These are phyloP conservation scores for Lasiosphaeria hispida DNA, from an alignment of 495 filamentous ascomycete species.

Conservation along the genomic window DNA sequence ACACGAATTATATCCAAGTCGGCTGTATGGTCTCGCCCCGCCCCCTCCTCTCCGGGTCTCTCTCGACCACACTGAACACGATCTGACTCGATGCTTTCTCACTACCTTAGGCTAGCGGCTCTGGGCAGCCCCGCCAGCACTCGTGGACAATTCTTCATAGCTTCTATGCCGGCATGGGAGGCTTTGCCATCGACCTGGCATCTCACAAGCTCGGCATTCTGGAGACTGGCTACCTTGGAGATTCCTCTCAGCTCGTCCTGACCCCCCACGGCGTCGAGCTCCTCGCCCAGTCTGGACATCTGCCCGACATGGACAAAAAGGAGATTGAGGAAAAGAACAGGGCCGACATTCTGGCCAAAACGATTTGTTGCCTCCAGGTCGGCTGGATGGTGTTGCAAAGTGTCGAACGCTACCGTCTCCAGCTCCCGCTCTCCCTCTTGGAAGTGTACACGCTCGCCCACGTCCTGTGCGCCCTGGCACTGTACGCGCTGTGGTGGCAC, in stretches of 20 bases:
- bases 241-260: background rate
- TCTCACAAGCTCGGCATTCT: background rate
- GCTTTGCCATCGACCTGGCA: background rate
- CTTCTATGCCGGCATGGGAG: constrained; percentile 8
- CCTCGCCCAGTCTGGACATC: background rate
- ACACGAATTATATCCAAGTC: background rate
- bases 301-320: background rate
- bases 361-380: constrained; percentile 1
- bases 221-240: background rate
- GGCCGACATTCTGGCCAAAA: constrained; percentile 1
- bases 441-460: constrained; percentile 2
- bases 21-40: background rate
- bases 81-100: background rate
- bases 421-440: background rate
- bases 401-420: background rate
- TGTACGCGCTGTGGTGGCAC: constrained; percentile 3
- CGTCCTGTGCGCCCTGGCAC: background rate
- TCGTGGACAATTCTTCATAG: background rate
- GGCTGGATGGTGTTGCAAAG: background rate
- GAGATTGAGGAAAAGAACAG: constrained; percentile 7
- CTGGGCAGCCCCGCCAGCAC: background rate
- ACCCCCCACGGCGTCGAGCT: background rate
- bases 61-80: background rate
- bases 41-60: background rate
- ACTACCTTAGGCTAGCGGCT: background rate